Base-by-base conservation (phyloP, 306 rosid genomes). In the Cicer bijugum region DNA sequence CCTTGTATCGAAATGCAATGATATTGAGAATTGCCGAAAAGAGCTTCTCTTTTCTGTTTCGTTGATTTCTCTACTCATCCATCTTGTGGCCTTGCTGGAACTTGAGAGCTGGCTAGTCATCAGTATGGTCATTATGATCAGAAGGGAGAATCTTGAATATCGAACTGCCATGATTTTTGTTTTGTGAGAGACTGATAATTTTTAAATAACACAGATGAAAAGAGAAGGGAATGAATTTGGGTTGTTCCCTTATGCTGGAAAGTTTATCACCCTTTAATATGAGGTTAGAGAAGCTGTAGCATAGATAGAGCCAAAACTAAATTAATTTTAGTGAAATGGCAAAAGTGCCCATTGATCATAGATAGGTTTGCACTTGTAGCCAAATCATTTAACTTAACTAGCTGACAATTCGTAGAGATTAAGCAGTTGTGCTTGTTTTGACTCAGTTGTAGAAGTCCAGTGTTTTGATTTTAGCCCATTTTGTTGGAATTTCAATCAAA, bases 21-120 rank as follows among this genome's bases (percentile, higher is more conserved):
- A 83, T 74, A 77, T 47, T 46, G 89, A 77, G 62, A 82, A 62
- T 74, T n/a, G 61, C 46, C 80, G 82, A 75, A 8, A 56, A 50
- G 72, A 71, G 47, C 23, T 82, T 42, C 51, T 70, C 4, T 73
- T 75, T 15, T 75, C 76, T 73, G 63, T 55, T 56, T 72, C 74
- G 85, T 85, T 77, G 83, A 74, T 56, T 77, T 71, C 85, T 58
- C 80, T 82, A 44, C 77, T 80, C 58, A 12, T 75, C 78, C 74
- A 66, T 78, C 83, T 76, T 28, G 83, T 58, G 37, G 84, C 82
- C 63, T 52, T 60, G 12, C 88, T 80, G 81, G 84, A 76, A 76
- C 72, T 74, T 37, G 92, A 84, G 74, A 71, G 82, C 44, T 84
- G 91, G 79, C 79, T 72, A 81, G 84, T 80, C 76, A 83, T 75